These are phyloP conservation scores for Teratosphaeria gauchensis DNA, from an alignment of 2,329 filamentous ascomycete genomes.

Conservation along the genomic window DNA sequence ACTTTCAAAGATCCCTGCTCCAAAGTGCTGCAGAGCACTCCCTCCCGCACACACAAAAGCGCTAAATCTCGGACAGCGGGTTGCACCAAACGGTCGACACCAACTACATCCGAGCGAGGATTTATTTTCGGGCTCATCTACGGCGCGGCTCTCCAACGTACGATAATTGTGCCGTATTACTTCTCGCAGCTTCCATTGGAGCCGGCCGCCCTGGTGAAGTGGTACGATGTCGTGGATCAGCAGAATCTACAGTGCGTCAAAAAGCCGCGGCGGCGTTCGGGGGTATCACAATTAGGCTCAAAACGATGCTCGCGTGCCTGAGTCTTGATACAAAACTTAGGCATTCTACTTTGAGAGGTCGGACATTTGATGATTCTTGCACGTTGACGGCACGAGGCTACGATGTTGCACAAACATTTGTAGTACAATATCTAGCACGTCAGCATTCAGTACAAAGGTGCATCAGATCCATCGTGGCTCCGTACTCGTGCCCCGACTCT, in stretches of 20 bases:
- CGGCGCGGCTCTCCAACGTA: conserved; percentile 5
- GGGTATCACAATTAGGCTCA: neutral
- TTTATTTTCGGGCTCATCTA: neutral
- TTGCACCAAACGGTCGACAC: neutral
- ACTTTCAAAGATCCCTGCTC: neutral
- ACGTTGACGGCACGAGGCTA: neutral
- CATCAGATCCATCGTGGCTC: neutral
- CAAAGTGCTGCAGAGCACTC: neutral
- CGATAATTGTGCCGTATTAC: neutral
- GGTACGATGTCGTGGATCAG: neutral
- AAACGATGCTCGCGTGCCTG: conserved; percentile 1
- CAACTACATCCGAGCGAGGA: neutral
- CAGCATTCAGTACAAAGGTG: neutral
- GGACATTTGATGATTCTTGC: neutral
- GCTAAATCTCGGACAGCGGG: neutral
- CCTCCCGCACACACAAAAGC: neutral
- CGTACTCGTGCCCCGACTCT: neutral
- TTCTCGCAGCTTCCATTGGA: neutral
- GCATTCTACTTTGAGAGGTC: neutral
- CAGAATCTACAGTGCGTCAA: neutral
- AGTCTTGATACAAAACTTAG: neutral
- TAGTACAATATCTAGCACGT: neutral
- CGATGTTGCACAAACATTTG: neutral
- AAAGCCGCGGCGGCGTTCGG: neutral
- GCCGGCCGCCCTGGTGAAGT: neutral